Conservation (phyloP, 768 basidiomycete species). For the Lentinula detonsa region DNA sequence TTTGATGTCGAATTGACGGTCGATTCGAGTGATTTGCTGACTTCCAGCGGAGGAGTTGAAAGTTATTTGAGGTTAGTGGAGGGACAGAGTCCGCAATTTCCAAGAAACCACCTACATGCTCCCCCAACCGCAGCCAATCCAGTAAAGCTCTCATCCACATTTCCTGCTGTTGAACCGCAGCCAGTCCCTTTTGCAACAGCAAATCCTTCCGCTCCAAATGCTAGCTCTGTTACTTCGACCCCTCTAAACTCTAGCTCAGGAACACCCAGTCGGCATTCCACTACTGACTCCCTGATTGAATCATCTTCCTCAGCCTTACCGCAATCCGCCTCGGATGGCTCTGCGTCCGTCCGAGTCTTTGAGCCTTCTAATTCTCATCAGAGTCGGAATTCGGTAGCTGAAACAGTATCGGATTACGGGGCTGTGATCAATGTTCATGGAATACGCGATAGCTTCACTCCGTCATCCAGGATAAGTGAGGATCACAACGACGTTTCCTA, state of each 20-base stretch:
- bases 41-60: constrained; percentile 58
- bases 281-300: neutral
- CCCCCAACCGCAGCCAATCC: neutral
- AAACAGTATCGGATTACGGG: neutral
- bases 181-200: neutral
- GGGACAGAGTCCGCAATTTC: constrained; percentile 12
- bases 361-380: constrained; percentile 2
- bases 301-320: neutral
- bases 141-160: neutral
- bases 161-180: neutral
- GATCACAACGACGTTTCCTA: neutral
- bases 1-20: constrained; percentile 64
- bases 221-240: neutral
- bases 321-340: neutral
- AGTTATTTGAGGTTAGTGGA: constrained; percentile 58
- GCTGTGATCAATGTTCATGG: neutral
- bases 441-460: neutral
- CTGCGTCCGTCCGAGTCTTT: neutral
- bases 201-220: too few species aligned
- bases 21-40: constrained; percentile 50
- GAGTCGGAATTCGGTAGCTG: constrained; percentile 1
- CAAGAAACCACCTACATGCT: neutral
- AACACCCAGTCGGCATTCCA: neutral
- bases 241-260: neutral
- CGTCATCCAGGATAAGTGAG: neutral